These are phyloP conservation scores for Moniliella sp. DNA, from an alignment of 1,284 basidiomycete species.

Conservation along the genomic window DNA sequence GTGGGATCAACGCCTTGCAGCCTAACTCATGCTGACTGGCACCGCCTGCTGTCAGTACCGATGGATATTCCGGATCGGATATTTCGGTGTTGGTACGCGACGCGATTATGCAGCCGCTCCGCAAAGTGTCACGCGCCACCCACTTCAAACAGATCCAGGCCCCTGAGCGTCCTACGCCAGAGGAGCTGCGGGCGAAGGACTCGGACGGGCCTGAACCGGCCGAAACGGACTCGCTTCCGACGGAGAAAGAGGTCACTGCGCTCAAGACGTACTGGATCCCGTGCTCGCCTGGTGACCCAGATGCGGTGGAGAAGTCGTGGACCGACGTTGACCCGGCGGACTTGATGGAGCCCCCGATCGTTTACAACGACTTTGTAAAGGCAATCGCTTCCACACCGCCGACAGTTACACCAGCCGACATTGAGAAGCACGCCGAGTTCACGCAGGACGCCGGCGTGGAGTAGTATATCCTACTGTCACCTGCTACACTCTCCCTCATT, in stretches of 20 bases:
- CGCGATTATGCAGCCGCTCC: conserved; percentile 91
- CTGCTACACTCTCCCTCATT: too few species aligned
- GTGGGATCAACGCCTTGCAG: conserved; percentile 77
- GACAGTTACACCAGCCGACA: conserved; percentile 72
- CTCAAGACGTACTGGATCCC: conserved; percentile 52
- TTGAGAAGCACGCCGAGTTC: conserved; percentile 66
- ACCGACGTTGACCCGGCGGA: conserved; percentile 75
- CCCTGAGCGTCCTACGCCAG: conserved; percentile 10
- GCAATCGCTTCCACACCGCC: conserved; percentile 61
- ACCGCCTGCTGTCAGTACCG: too few species aligned
- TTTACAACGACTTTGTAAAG: conserved; percentile 56
- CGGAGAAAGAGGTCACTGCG: conserved; percentile 31
- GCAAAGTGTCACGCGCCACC: conserved; percentile 81
- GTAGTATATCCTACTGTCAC: too few species aligned
- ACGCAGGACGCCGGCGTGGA: conserved; percentile 49
- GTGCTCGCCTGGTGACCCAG: conserved; percentile 75
- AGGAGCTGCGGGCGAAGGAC: conserved; percentile 6
- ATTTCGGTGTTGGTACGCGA: conserved; percentile 86
- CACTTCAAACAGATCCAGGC: conserved; percentile 56
- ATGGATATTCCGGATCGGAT: conserved; percentile 83
- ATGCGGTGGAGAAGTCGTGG: conserved; percentile 75
- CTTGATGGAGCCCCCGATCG: conserved; percentile 41
- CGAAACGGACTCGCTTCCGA: background rate
- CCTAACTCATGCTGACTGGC: conserved; percentile 57
- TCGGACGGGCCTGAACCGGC: conserved; percentile 2